Percentiles rank a stretch among this genome's conserved stretches.
These are phyloP conservation scores for Aegilops speltoides DNA, from an alignment of 176 grass and related monocot genomes.

Conservation along the genomic window DNA sequence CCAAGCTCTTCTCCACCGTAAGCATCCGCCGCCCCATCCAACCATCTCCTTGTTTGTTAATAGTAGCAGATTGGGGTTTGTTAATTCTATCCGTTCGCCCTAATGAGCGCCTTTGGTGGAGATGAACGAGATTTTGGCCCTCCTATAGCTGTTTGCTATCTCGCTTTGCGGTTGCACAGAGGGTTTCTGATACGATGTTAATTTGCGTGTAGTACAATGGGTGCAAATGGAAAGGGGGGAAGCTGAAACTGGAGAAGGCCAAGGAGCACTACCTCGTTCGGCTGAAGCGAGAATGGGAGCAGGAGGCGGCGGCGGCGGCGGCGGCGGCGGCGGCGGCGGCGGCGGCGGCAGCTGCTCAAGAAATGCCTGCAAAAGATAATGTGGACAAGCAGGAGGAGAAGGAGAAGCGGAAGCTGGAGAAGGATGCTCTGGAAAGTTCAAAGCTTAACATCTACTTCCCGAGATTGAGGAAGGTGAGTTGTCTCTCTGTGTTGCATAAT, in stretches of 20 bases:
- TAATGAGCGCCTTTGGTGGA: background rate
- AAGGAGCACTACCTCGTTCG: constrained; percentile 84
- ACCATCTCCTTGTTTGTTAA: background rate
- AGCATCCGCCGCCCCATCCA: background rate
- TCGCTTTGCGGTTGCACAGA: background rate
- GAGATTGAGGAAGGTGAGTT: constrained; percentile 70
- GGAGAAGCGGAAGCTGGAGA: constrained; percentile 29
- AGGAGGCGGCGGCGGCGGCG: constrained; percentile 40
- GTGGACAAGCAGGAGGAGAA: constrained; percentile 18
- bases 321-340: background rate
- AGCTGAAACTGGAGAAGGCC: constrained; percentile 78
- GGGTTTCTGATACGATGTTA: background rate
- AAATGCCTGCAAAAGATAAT: constrained; percentile 14
- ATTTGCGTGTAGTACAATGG: constrained; percentile 79
- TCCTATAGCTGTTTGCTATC: background rate
- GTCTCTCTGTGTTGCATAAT: background rate
- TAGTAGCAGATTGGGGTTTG: background rate
- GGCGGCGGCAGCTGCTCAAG: background rate
- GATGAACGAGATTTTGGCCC: background rate
- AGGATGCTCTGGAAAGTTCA: constrained; percentile 28
- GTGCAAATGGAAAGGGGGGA: constrained; percentile 96
- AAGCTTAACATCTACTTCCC: constrained; percentile 88
- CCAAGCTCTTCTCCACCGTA: constrained; percentile 83
- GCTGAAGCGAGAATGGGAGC: constrained; percentile 75
- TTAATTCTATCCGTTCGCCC: background rate